phyloP scores from a whole-genome alignment of 768 basidiomycete genomes.

The Boletellus ananas region DNA sequence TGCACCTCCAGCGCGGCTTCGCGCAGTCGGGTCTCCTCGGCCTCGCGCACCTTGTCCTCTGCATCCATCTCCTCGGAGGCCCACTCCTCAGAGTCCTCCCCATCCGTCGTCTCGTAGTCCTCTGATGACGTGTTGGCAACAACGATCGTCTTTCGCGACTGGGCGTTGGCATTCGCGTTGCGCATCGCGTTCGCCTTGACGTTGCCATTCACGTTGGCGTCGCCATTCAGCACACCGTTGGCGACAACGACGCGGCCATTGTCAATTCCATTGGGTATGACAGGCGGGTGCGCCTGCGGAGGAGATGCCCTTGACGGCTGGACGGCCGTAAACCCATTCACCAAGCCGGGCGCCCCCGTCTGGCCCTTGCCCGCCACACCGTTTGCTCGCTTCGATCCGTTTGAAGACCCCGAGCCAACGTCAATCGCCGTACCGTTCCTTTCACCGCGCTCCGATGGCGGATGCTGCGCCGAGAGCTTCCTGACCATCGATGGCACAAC shows the following conservation, averaged over 20 bases:
- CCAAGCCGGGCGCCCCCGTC: slow-evolving; percentile 3
- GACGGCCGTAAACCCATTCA: slow-evolving; percentile 10
- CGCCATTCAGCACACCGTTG: slow-evolving; percentile 13
- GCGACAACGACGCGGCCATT: slow-evolving; percentile 2
- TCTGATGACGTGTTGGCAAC: slow-evolving; percentile 43
- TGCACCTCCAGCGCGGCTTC: slow-evolving; percentile 62
- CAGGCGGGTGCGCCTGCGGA: slow-evolving; percentile 16
- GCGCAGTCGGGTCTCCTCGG: slow-evolving; percentile 33
- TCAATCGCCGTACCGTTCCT: slow-evolving; percentile 44
- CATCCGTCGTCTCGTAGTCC: slow-evolving; percentile 53
- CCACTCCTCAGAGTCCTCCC: slow-evolving; percentile 58
- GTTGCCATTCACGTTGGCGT: slow-evolving; percentile 7
- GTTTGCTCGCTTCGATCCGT: slow-evolving; percentile 34
- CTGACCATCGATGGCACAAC: slow-evolving; percentile 27
- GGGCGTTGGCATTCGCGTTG: slow-evolving; percentile 21
- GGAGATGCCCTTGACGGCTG: slow-evolving; percentile 10
- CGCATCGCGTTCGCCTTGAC: slow-evolving; percentile 11
- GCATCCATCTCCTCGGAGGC: slow-evolving; percentile 51
- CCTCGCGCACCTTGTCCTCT: slow-evolving; percentile 33
- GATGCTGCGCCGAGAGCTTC: slow-evolving; percentile 22
- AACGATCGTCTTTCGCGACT: slow-evolving; percentile 42
- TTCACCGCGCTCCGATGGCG: slow-evolving; percentile 13
- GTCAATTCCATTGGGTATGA: slow-evolving; percentile 11
- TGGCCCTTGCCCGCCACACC: slow-evolving; percentile 20
- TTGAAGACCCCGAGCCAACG: slow-evolving; percentile 58